A percentile compares a stretch with the other conserved stretches of the same genome.
These are phyloP conservation scores for Gossypium herbaceum DNA, from an alignment of 345 rosid species.

Conservation along the genomic window DNA sequence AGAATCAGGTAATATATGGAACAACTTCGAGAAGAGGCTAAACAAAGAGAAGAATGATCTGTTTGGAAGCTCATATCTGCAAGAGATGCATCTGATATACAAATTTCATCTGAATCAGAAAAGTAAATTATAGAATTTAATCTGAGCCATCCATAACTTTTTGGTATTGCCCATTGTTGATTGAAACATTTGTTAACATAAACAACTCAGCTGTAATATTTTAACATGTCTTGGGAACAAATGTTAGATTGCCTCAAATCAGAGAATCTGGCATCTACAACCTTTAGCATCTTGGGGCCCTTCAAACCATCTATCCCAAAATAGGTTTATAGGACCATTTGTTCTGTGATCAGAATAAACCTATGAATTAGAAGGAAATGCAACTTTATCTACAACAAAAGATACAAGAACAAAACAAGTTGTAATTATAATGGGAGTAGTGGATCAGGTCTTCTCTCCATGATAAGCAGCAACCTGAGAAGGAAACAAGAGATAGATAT, in stretches of 20 bases:
- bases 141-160: conserved; percentile 10
- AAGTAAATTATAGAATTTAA: conserved; percentile 12
- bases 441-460: conserved; percentile 49
- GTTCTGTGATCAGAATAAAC: conserved; percentile 44
- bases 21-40: not conserved
- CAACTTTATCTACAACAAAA: not conserved
- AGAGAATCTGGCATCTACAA: conserved; percentile 63
- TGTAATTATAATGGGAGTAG: conserved; percentile 53
- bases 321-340: conserved; percentile 47
- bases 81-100: conserved; percentile 13
- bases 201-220: conserved; percentile 16
- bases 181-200: conserved; percentile 13
- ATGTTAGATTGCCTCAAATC: conserved; percentile 26
- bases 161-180: conserved; percentile 12
- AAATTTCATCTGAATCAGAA: conserved; percentile 14
- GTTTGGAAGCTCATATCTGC: conserved; percentile 14
- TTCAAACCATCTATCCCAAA: conserved; percentile 82
- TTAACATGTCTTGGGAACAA: conserved; percentile 15
- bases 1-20: not conserved
- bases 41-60: not conserved
- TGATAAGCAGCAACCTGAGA: conserved; percentile 40
- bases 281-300: conserved; percentile 57
- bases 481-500: conserved; percentile 5
- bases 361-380: conserved; percentile 7
- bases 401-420: not conserved